phyloP scores from a whole-genome alignment of 2,329 filamentous ascomycete species.

The Sporothrix curviconia region DNA sequence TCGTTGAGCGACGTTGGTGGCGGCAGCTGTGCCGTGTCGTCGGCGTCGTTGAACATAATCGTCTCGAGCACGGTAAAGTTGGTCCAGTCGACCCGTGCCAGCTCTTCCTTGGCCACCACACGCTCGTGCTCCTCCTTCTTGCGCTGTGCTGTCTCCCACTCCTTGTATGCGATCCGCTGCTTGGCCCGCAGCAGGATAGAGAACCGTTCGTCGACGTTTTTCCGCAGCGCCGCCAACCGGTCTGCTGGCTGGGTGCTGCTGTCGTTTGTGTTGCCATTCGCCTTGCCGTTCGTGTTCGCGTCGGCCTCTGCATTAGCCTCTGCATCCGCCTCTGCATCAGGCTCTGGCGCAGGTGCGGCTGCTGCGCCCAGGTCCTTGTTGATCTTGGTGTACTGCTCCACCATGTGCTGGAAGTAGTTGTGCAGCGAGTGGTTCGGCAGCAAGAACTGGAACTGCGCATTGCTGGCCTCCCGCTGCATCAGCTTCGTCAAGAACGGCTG shows the following conservation, averaged over 20 bases:
- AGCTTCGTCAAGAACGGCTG: conserved; percentile 85
- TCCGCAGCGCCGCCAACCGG: conserved; percentile 64
- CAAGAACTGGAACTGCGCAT: conserved; percentile 94
- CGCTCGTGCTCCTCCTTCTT: conserved; percentile 83
- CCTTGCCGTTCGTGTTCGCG: no score
- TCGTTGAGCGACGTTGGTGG: conserved; percentile 86
- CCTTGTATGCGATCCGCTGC: conserved; percentile 80
- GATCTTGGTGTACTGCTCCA: conserved; percentile 87
- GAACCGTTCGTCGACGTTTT: conserved; percentile 72
- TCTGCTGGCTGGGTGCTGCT: conserved; percentile 29
- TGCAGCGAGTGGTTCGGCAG: conserved; percentile 93
- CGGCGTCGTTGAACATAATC: conserved; percentile 81
- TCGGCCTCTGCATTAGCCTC: no score
- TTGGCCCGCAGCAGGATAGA: conserved; percentile 73
- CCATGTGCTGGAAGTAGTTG: conserved; percentile 86
- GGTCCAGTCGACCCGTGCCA: conserved; percentile 93
- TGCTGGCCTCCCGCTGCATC: conserved; percentile 80
- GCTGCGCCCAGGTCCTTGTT: conserved; percentile 36
- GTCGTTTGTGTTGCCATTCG: background rate
- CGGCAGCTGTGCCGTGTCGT: conserved; percentile 79
- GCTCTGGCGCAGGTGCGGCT: no score
- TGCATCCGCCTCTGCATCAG: no score
- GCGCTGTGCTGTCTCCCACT: conserved; percentile 77
- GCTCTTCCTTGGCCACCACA: conserved; percentile 67
- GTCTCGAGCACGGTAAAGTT: conserved; percentile 96